Percentiles rank a stretch among this genome's conserved stretches.
phyloP scores from a whole-genome alignment of 1,284 basidiomycete genomes.

The Cerrena zonata region DNA sequence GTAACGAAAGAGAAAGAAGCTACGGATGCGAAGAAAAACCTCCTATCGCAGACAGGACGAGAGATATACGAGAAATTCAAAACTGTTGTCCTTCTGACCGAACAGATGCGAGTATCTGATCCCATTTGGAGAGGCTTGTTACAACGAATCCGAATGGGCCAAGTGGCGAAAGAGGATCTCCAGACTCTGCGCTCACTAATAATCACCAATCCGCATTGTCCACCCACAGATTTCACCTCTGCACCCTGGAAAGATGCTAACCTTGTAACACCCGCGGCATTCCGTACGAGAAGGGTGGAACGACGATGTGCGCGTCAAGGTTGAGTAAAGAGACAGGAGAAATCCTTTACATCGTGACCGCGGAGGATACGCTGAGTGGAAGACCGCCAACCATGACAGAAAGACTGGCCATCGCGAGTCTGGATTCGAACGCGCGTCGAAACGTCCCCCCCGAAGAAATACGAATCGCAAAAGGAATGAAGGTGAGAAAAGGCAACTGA shows the following conservation, averaged over 20 bases:
- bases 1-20: not conserved
- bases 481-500: too few relatives aligned
- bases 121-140: slow-evolving; percentile 31
- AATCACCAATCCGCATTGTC: slow-evolving; percentile 12
- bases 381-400: slow-evolving; percentile 16
- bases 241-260: slow-evolving; percentile 24
- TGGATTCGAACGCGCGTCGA: slow-evolving; percentile 5
- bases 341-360: slow-evolving; percentile 15
- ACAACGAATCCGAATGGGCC: slow-evolving; percentile 23
- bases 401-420: slow-evolving; percentile 13
- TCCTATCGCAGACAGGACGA: too few relatives aligned
- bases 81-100: slow-evolving; percentile 30
- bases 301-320: slow-evolving; percentile 14
- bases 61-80: slow-evolving; percentile 32
- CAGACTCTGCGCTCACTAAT: slow-evolving; percentile 24
- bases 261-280: slow-evolving; percentile 33
- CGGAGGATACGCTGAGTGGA: slow-evolving; percentile 20
- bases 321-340: slow-evolving; percentile 12
- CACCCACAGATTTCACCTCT: slow-evolving; percentile 14
- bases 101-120: slow-evolving; percentile 33
- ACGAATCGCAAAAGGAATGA: slow-evolving; percentile 37
- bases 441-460: slow-evolving; percentile 21
- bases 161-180: slow-evolving; percentile 23
- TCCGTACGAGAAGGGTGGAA: slow-evolving; percentile 31
- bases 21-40: slow-evolving; percentile 8